Percentiles rank a stretch among this genome's conserved stretches.
Evolutionary conservation across 495 filamentous ascomycete species (phyloP).

Genomic region (Talaromyces borbonicus): DNA sequence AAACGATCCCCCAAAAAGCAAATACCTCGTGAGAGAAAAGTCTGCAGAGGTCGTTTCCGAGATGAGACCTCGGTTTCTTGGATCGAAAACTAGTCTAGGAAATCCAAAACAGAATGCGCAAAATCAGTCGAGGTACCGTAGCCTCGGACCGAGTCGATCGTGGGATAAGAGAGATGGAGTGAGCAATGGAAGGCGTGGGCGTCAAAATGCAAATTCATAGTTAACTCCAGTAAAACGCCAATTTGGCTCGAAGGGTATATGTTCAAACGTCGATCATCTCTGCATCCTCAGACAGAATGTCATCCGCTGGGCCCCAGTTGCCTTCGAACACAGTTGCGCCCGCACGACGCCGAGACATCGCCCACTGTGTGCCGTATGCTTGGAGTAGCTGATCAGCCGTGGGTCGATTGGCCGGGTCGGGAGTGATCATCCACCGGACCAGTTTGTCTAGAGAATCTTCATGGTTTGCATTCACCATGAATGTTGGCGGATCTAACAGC

Average conservation of each 20-base stretch:
- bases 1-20: not conserved
- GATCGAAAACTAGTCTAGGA: too few species aligned
- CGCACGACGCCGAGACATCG: slow-evolving; percentile 59
- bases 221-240: slow-evolving; percentile 2
- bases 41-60: too few species aligned
- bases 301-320: slow-evolving; percentile 81
- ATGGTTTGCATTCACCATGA: slow-evolving; percentile 70
- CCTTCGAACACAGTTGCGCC: slow-evolving; percentile 91
- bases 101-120: not conserved
- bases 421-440: slow-evolving; percentile 80
- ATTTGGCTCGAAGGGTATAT: not conserved
- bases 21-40: too few species aligned
- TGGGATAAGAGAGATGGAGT: too few species aligned
- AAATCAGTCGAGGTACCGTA: not conserved
- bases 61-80: too few species aligned
- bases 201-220: slow-evolving; percentile 1
- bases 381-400: slow-evolving; percentile 60
- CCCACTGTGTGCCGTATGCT: slow-evolving; percentile 64
- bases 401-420: slow-evolving; percentile 63
- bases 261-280: slow-evolving; percentile 65
- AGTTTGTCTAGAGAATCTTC: slow-evolving; percentile 69
- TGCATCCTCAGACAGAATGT: slow-evolving; percentile 56
- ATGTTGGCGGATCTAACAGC: slow-evolving; percentile 64
- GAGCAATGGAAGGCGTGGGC: too few species aligned
- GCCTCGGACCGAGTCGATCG: too few species aligned